These are phyloP conservation scores for Xenosphaeropsis pyriputrescens DNA, from an alignment of 2,329 filamentous ascomycete genomes.

Conservation along the genomic window DNA sequence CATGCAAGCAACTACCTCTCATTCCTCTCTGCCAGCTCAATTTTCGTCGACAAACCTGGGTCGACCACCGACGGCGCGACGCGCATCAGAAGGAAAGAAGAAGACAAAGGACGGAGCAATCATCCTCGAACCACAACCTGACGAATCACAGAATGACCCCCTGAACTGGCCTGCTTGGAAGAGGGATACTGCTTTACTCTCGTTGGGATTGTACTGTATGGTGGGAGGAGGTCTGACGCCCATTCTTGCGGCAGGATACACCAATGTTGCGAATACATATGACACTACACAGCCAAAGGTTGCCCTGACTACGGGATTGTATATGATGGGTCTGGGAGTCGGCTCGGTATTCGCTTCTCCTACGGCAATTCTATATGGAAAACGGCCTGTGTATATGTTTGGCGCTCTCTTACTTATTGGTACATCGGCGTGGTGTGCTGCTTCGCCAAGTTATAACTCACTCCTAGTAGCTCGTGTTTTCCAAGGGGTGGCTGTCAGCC, in stretches of 20 bases:
- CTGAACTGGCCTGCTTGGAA: constrained; percentile 82
- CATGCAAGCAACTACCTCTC: constrained; percentile 39
- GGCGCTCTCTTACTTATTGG: constrained; percentile 65
- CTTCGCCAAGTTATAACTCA: constrained; percentile 68
- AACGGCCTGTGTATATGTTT: constrained; percentile 76
- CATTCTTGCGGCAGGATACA: constrained; percentile 79
- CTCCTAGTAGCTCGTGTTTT: constrained; percentile 72
- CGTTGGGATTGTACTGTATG: constrained; percentile 84
- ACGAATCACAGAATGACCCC: constrained; percentile 81
- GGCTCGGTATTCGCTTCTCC: constrained; percentile 77
- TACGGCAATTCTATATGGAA: constrained; percentile 82
- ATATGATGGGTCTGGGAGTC: constrained; percentile 84
- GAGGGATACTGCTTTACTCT: constrained; percentile 65
- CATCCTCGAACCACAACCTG: constrained; percentile 81
- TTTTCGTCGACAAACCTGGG: constrained; percentile 4
- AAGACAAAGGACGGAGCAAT: constrained; percentile 69
- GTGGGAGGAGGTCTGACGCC: constrained; percentile 87
- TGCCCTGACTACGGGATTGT: constrained; percentile 77
- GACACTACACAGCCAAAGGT: constrained; percentile 56
- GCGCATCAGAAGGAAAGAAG: constrained; percentile 40
- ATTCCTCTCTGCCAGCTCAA: constrained; percentile 34
- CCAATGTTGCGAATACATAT: constrained; percentile 56
- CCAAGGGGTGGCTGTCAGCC: constrained; percentile 76
- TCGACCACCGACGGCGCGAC: constrained; percentile 3
- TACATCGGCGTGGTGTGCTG: constrained; percentile 71